phyloP scores from a whole-genome alignment of 2,329 filamentous ascomycete genomes.

The Truncatella angustata region DNA sequence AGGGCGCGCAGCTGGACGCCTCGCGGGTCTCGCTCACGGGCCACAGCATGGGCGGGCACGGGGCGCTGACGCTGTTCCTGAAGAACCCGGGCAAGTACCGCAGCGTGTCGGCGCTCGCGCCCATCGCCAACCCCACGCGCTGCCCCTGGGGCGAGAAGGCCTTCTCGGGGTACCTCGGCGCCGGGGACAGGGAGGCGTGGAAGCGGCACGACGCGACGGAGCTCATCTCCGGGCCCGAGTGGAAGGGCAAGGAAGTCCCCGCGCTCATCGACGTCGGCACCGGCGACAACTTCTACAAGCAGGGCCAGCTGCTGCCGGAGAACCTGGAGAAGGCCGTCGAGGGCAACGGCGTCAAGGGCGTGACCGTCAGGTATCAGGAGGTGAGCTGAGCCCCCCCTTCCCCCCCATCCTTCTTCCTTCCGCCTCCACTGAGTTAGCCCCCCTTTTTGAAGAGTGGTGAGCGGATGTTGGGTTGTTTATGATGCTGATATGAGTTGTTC shows the following conservation, averaged over 20 bases:
- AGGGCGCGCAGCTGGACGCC: constrained; percentile 66
- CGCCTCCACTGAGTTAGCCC: background rate
- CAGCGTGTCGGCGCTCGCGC: constrained; percentile 86
- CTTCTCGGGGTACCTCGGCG: constrained; percentile 85
- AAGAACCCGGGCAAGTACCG: constrained; percentile 89
- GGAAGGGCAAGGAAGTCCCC: constrained; percentile 61
- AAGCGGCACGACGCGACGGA: constrained; percentile 90
- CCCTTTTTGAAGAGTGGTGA: background rate
- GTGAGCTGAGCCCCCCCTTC: constrained; percentile 43
- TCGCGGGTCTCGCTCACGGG: constrained; percentile 79
- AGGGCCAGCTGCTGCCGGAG: constrained; percentile 88
- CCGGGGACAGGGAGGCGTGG: constrained; percentile 71
- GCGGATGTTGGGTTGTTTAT: too few relatives aligned
- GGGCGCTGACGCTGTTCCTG: constrained; percentile 86
- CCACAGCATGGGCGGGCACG: constrained; percentile 97
- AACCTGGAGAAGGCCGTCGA: constrained; percentile 82
- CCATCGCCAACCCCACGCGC: constrained; percentile 80
- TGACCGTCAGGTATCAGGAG: constrained; percentile 80
- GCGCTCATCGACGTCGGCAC: constrained; percentile 90
- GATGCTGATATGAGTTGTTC: too few relatives aligned
- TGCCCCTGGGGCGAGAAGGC: constrained; percentile 97
- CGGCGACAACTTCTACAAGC: constrained; percentile 94
- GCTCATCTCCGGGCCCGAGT: constrained; percentile 70
- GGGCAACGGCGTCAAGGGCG: constrained; percentile 68
- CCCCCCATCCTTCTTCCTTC: background rate